Percentiles rank a stretch among this genome's conserved stretches.
These are phyloP conservation scores for Sisymbrium altissimum DNA, from an alignment of 345 rosid species.

Conservation along the genomic window DNA sequence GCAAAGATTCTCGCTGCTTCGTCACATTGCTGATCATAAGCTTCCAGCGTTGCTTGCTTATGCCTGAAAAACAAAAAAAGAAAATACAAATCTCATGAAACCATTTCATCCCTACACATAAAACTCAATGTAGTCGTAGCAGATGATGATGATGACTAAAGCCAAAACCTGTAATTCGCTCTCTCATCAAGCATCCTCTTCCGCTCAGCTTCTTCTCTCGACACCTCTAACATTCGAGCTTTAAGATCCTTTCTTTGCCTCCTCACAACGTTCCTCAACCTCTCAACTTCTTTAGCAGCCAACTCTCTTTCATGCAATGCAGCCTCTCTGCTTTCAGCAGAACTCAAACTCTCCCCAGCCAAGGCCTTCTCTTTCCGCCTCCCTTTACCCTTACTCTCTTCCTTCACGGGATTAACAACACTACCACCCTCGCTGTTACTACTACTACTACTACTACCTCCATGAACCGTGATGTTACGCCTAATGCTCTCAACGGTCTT, in stretches of 20 bases:
- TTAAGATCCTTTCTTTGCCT: slow-evolving; percentile 79
- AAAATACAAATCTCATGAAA: neutral
- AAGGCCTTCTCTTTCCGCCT: slow-evolving; percentile 57
- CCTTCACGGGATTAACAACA: slow-evolving; percentile 22
- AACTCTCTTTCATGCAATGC: slow-evolving; percentile 61
- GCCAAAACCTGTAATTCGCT: slow-evolving; percentile 65
- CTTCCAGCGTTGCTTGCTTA: slow-evolving; percentile 76
- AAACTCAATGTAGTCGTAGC: neutral
- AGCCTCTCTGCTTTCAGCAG: slow-evolving; percentile 56
- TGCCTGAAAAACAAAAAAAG: slow-evolving; percentile 45
- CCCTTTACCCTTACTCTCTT: slow-evolving; percentile 46
- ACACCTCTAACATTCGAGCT: slow-evolving; percentile 83
- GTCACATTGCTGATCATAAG: slow-evolving; percentile 84
- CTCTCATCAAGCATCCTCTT: slow-evolving; percentile 90
- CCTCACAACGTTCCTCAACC: slow-evolving; percentile 64
- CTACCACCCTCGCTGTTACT: slow-evolving; percentile 4
- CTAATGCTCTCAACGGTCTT: slow-evolving; percentile 68
- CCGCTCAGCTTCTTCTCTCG: slow-evolving; percentile 84
- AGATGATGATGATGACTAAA: neutral
- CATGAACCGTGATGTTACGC: slow-evolving; percentile 73
- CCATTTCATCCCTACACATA: neutral
- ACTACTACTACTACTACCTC: slow-evolving; percentile 27
- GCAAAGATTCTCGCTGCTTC: slow-evolving; percentile 83
- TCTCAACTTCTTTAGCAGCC: slow-evolving; percentile 74
- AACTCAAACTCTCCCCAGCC: slow-evolving; percentile 32